Evolutionary conservation across 352 stramenopile genomes (phyloP).

Genomic region (Thalassiosira mediterranea): DNA sequence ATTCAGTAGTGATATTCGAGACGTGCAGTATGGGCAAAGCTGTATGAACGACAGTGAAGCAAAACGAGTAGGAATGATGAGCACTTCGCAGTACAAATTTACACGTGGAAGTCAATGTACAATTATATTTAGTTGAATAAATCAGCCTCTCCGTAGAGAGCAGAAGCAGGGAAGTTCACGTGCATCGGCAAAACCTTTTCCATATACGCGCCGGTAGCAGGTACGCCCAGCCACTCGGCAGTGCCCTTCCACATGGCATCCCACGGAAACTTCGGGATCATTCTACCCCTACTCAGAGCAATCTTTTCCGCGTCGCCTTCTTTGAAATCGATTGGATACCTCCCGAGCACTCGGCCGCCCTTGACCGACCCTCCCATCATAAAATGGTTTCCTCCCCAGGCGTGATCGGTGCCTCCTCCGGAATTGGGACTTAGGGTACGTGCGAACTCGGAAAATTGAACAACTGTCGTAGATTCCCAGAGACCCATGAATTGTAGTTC

Average conservation of each 20-base stretch:
- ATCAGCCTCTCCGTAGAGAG: neutral
- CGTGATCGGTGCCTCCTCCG: conserved; percentile 66
- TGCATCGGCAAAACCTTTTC: conserved; percentile 45
- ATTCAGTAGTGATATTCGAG: too few species aligned
- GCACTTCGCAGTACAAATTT: too few species aligned
- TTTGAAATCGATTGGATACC: conserved; percentile 48
- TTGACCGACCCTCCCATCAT: conserved; percentile 42
- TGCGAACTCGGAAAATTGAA: conserved; percentile 73
- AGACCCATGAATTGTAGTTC: conserved; percentile 67
- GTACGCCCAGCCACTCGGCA: conserved; percentile 34
- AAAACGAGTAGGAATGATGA: too few species aligned
- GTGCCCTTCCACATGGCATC: conserved; percentile 48
- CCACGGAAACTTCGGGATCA: conserved; percentile 62
- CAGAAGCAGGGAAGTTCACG: conserved; percentile 24
- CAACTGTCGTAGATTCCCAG: conserved; percentile 62
- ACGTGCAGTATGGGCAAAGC: too few species aligned
- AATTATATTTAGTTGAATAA: conserved; percentile 2
- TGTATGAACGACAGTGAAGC: too few species aligned
- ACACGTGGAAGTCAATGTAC: too few species aligned
- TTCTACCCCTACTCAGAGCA: conserved; percentile 37
- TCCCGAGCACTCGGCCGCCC: conserved; percentile 39
- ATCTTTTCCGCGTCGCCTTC: conserved; percentile 33
- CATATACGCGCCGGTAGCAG: conserved; percentile 15
- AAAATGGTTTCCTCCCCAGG: conserved; percentile 58
- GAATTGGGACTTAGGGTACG: conserved; percentile 71